Conservation (phyloP, 306 rosid genomes). For the Gastrolobium bilobum region DNA sequence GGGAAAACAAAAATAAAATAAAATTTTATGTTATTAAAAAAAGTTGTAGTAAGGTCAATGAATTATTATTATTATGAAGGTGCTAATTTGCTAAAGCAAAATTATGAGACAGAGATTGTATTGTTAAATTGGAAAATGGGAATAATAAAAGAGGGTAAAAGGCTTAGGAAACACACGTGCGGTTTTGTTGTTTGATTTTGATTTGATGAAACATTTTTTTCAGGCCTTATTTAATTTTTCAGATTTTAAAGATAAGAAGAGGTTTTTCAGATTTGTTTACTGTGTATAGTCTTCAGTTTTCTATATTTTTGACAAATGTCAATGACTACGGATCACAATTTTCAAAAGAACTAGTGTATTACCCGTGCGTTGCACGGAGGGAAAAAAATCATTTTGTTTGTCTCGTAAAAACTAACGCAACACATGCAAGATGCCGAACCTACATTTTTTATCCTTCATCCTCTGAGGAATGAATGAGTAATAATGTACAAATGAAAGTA, state of each 20-base stretch:
- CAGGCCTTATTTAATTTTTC: not conserved
- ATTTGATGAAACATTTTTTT: not conserved
- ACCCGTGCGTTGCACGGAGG: too few species aligned
- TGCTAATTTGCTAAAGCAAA: constrained; percentile 13
- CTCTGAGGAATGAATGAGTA: too few species aligned
- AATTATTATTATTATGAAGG: not conserved
- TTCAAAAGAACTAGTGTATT: too few species aligned
- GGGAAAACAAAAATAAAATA: constrained; percentile 23
- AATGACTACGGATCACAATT: not conserved
- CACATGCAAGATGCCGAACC: too few species aligned
- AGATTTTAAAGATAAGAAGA: not conserved
- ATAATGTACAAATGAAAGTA: too few species aligned
- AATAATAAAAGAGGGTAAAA: constrained; percentile 33
- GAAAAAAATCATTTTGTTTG: too few species aligned
- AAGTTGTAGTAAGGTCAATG: constrained; percentile 8
- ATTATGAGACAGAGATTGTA: not conserved
- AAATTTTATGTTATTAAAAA: not conserved
- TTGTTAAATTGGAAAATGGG: not conserved
- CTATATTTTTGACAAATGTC: not conserved
- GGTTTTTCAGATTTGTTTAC: not conserved
- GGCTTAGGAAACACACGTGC: constrained; percentile 35
- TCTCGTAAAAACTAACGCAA: too few species aligned
- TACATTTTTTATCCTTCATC: too few species aligned
- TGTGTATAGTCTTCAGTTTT: not conserved
- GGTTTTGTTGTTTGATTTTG: not conserved